Conservation (phyloP, 768 basidiomycete genomes). For the Epithele typhae region DNA sequence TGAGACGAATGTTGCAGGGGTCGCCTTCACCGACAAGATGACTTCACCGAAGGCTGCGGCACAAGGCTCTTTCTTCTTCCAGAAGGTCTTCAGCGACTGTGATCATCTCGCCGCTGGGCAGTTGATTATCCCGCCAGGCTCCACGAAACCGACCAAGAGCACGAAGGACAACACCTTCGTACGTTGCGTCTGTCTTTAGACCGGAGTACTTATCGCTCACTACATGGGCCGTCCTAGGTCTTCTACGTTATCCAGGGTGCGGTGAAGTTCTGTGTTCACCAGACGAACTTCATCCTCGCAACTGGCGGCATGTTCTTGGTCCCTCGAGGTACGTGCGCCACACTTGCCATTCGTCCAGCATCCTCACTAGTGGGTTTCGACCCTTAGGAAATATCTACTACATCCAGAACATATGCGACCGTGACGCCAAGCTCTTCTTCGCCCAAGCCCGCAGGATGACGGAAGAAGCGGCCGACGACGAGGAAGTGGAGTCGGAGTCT, state of each 20-base stretch:
- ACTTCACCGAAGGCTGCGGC: slow-evolving; percentile 56
- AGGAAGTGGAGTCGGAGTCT: slow-evolving; percentile 4
- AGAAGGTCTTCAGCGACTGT: slow-evolving; percentile 89
- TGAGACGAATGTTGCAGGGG: slow-evolving; percentile 42
- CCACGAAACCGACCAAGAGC: slow-evolving; percentile 82
- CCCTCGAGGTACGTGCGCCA: slow-evolving; percentile 76
- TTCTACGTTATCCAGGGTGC: slow-evolving; percentile 87
- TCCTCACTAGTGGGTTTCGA: too few species aligned
- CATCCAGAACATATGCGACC: slow-evolving; percentile 81
- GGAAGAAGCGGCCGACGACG: slow-evolving; percentile 5
- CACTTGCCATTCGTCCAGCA: too few species aligned
- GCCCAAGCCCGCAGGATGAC: slow-evolving; percentile 71
- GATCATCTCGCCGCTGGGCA: slow-evolving; percentile 91
- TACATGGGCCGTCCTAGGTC: too few species aligned
- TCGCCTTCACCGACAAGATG: slow-evolving; percentile 73
- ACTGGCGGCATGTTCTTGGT: slow-evolving; percentile 87
- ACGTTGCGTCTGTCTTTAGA: slow-evolving; percentile 24
- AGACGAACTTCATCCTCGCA: slow-evolving; percentile 71
- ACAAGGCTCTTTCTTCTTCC: slow-evolving; percentile 74
- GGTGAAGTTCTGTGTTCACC: slow-evolving; percentile 80
- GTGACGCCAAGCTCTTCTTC: slow-evolving; percentile 85
- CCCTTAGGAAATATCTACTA: slow-evolving; percentile 80
- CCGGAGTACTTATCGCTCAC: slow-evolving; percentile 2
- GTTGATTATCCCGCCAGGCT: slow-evolving; percentile 71
- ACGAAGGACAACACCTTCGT: slow-evolving; percentile 95